A percentile compares a stretch with the other conserved stretches of the same genome.
Conservation (phyloP, 345 rosid genomes). For the Eucalyptus pauciflora region DNA sequence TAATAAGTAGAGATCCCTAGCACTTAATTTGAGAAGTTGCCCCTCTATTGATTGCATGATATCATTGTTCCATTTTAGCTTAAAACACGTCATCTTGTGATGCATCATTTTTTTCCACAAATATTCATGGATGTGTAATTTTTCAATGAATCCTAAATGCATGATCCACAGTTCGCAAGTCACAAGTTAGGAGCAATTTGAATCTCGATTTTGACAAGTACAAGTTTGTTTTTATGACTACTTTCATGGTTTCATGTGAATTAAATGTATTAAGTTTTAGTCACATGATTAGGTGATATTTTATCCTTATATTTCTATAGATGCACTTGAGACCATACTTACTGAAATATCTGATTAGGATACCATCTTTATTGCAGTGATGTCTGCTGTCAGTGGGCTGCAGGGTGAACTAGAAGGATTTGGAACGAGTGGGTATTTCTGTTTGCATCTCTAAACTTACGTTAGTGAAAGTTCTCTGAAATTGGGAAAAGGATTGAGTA, state of each 20-base stretch:
- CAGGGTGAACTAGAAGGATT: conserved; percentile 66
- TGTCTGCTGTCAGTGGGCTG: conserved; percentile 97
- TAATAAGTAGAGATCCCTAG: neutral
- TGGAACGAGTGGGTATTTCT: conserved; percentile 55
- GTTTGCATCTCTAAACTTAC: neutral
- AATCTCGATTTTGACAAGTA: neutral
- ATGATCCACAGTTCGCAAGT: neutral
- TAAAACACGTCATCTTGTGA: neutral
- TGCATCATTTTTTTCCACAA: neutral
- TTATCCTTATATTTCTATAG: neutral
- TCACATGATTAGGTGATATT: neutral
- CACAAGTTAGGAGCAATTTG: neutral
- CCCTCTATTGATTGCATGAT: neutral
- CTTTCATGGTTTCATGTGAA: neutral
- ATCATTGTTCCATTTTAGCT: neutral
- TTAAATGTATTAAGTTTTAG: neutral
- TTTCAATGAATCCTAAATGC: neutral
- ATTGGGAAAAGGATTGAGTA: neutral
- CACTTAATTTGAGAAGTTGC: neutral
- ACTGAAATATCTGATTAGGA: neutral
- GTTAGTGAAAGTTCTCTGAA: neutral
- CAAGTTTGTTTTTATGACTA: neutral
- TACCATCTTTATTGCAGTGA: conserved; percentile 42
- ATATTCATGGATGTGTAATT: neutral
- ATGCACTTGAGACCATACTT: neutral